Conservation (phyloP, 495 filamentous ascomycete genomes). For the Cryomyces minteri region DNA sequence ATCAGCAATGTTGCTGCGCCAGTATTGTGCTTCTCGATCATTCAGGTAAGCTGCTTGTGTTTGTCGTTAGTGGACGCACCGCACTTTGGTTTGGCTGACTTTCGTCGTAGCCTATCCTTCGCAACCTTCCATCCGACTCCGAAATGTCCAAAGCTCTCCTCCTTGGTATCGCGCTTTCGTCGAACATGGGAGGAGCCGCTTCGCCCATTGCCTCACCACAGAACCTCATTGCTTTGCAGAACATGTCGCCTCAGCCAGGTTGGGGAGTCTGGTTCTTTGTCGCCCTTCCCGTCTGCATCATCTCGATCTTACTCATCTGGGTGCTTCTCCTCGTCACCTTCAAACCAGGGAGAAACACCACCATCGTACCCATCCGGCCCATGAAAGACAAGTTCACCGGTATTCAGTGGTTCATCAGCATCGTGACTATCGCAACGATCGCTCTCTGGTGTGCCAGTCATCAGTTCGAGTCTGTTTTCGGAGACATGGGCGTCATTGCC, state of each 20-base stretch:
- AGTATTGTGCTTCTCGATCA: constrained; percentile 95
- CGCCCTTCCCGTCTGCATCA: constrained; percentile 76
- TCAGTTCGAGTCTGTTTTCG: constrained; percentile 70
- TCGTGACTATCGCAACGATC: constrained; percentile 76
- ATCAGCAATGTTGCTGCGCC: constrained; percentile 97
- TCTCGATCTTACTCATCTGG: constrained; percentile 85
- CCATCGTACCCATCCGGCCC: constrained; percentile 79
- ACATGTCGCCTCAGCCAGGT: constrained; percentile 76
- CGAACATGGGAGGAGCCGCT: constrained; percentile 89
- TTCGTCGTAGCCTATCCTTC: constrained; percentile 57
- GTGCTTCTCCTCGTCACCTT: constrained; percentile 67
- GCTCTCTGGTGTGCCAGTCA: constrained; percentile 82
- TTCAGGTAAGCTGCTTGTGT: constrained; percentile 39
- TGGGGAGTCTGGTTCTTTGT: constrained; percentile 98
- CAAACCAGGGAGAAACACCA: constrained; percentile 63
- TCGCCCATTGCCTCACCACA: constrained; percentile 94
- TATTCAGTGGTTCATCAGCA: constrained; percentile 78
- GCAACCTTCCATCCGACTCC: constrained; percentile 78
- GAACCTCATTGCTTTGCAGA: constrained; percentile 88
- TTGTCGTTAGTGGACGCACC: neutral
- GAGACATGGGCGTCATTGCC: constrained; percentile 96
- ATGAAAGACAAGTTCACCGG: constrained; percentile 78
- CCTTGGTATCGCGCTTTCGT: constrained; percentile 86
- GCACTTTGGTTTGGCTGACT: neutral
- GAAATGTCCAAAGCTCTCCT: constrained; percentile 90